Conservation (phyloP, 1,284 basidiomycete genomes). For the Leccinum subspadiceum region DNA sequence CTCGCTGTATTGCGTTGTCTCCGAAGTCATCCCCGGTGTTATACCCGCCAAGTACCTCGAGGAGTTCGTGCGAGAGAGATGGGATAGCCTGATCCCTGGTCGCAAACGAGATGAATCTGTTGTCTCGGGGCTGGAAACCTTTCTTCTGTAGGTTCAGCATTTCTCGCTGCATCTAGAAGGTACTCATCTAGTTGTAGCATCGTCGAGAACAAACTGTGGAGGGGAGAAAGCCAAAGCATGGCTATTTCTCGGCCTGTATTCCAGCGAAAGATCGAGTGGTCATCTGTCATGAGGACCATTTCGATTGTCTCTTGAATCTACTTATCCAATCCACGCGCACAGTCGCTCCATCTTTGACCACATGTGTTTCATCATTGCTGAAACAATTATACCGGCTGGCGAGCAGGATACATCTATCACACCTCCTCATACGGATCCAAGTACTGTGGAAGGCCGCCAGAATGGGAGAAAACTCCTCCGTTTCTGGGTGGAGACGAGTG, state of each 20-base stretch:
- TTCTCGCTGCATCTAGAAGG: slow-evolving; percentile 1
- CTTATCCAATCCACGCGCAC: too few species aligned
- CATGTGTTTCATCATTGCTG: too few species aligned
- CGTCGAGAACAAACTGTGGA: slow-evolving; percentile 72
- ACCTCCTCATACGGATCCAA: too few species aligned
- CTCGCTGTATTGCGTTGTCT: slow-evolving; percentile 66
- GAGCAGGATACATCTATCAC: too few species aligned
- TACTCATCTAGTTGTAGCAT: slow-evolving; percentile 43
- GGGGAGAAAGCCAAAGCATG: slow-evolving; percentile 57
- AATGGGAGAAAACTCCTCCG: too few species aligned
- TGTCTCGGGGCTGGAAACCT: slow-evolving; percentile 60
- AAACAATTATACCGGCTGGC: too few species aligned
- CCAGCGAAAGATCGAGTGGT: slow-evolving; percentile 67
- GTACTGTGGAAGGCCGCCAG: too few species aligned
- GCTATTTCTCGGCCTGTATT: slow-evolving; percentile 56
- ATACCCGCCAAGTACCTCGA: slow-evolving; percentile 55
- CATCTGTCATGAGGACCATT: slow-evolving; percentile 23
- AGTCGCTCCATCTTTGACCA: too few species aligned
- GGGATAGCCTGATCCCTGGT: slow-evolving; percentile 38
- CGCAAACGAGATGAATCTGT: slow-evolving; percentile 50
- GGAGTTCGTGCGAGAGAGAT: slow-evolving; percentile 41
- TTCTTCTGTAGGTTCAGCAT: slow-evolving; percentile 49
- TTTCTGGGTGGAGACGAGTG: too few species aligned
- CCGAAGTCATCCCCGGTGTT: slow-evolving; percentile 67
- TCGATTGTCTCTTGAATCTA: too few species aligned